These are phyloP conservation scores for Apiospora pterosperma DNA, from an alignment of 2,329 filamentous ascomycete species.

Conservation along the genomic window DNA sequence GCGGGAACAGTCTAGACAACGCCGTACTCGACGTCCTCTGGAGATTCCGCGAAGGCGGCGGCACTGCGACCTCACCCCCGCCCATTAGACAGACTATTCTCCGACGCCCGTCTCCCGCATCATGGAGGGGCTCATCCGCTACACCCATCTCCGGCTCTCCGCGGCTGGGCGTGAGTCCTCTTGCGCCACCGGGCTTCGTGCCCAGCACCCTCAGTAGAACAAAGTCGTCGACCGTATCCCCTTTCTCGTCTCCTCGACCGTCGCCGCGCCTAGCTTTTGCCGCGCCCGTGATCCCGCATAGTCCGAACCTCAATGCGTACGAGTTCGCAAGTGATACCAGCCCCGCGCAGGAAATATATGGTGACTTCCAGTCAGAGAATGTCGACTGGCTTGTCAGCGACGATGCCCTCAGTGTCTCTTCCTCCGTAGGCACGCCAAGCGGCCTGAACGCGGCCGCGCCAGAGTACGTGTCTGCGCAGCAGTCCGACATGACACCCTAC, in stretches of 20 bases:
- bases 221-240: conserved; percentile 77
- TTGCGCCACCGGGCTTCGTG: conserved; percentile 79
- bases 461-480: conserved; percentile 67
- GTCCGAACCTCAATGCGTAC: conserved; percentile 90
- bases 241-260: conserved; percentile 89
- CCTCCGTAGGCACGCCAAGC: conserved; percentile 65
- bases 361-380: conserved; percentile 88
- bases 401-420: conserved; percentile 75
- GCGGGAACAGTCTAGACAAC: conserved; percentile 79
- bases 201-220: conserved; percentile 73
- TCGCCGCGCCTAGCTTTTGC: conserved; percentile 89
- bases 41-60: conserved; percentile 70
- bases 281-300: conserved; percentile 88
- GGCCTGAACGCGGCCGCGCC: conserved; percentile 76
- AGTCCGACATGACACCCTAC: conserved; percentile 93
- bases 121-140: conserved; percentile 71
- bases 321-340: conserved; percentile 83
- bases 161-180: conserved; percentile 75
- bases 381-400: conserved; percentile 97
- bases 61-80: conserved; percentile 69
- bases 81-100: conserved; percentile 86
- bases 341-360: conserved; percentile 80
- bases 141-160: conserved; percentile 84
- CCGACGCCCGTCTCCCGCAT: conserved; percentile 85
- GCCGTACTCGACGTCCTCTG: conserved; percentile 87